Evolutionary conservation across 2,329 filamentous ascomycete genomes (phyloP), one percentile per base, ranked within the genome.

Genomic region (Colletotrichum cuscutae): DNA sequence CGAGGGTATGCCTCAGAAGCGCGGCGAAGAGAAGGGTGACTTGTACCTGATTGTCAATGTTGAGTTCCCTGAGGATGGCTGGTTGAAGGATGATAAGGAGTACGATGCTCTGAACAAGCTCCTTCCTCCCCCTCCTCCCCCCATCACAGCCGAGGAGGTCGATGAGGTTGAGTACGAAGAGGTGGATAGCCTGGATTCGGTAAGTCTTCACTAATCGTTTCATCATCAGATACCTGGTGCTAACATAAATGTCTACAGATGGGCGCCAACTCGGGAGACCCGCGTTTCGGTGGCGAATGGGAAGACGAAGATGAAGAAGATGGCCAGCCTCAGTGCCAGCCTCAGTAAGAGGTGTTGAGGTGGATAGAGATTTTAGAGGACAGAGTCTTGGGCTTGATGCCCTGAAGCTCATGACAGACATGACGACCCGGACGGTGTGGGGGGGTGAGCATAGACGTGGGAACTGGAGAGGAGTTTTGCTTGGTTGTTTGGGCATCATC

Each of bases 1-100:
- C 30, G 97, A 99, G 85, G 97, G 97, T 73, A 99, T 99, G 97
- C 97, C 97, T 2, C 83, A 92, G 77, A 98, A 98, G 88, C 91
- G 92, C 70, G 94, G 92, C 75, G 97, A 99, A 52, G 80, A 85
- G 5, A 95, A 91, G 80, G 97, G 97, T 56, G 95, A 98, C 79
- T 86, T 99, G 22, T 99, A 96, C 83, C 87, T 99, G 54, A 86
- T 93, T 49, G 92, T 98, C 75, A 92, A 97, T 78, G 89, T 99
- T 75, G 89, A 94, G 67, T 98, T 98, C 85, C 97, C 97, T 2
- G 91, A 95, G 77, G 91, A 96, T 77, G 93, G 91, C 30, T 98
- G 95, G 95, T 86, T 95, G 71, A 86, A 89, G 75, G 89, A 93
- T 69, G 90, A 94, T n/a, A 89, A 89, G 13, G 88, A 91, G 1